Evolutionary conservation across 2,329 filamentous ascomycete species (phyloP), one percentile per base, ranked within the genome.

Genomic region (Didymella segeticola): DNA sequence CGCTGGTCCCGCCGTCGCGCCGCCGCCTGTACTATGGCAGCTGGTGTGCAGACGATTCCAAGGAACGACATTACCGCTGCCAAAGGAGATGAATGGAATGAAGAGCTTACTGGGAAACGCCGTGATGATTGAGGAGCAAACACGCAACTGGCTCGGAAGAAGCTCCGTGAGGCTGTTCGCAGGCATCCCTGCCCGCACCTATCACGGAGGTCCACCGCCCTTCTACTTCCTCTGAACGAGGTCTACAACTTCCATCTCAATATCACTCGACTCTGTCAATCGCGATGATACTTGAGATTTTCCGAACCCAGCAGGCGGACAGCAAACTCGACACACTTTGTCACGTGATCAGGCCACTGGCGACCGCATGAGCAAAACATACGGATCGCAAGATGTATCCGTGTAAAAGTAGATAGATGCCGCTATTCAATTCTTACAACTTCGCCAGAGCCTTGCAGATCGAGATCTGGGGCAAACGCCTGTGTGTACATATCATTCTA

Each of bases 21-120:
- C 26, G 22, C 38, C 43, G 26, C 26, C 26, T 48, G 51, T 39
- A 39, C 43, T 43, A 53, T 43, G 27, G 43, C 50, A 48, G 43
- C 33, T 25, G 15, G 12, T 34, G 12, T 34, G 33, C 27, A 15
- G 26, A 43, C 38, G 22, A 43, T 31, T 27, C 20, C 14, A 39
- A 11, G 7, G 33, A 25, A 39, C 33, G 29, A 34, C 37, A 43
- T 43, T 4, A 29, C 38, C 23, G 23, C 38, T 19, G 6, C 27
- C 19, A 38, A 23, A 25, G n/a, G 17, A 11, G 43, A 15, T 53
- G 50, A 15, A 33, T 12, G 38, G 23, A 14, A 27, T 17, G 20
- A 23, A 10, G 19, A 48, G 43, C 51, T 53, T 48, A 53, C 51
- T 34, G 22, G 27, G 23, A 30, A 26, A 17, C 33, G 43, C 38